phyloP scores from a whole-genome alignment of 2,329 filamentous ascomycete genomes.

The Fusarium subtropicale region DNA sequence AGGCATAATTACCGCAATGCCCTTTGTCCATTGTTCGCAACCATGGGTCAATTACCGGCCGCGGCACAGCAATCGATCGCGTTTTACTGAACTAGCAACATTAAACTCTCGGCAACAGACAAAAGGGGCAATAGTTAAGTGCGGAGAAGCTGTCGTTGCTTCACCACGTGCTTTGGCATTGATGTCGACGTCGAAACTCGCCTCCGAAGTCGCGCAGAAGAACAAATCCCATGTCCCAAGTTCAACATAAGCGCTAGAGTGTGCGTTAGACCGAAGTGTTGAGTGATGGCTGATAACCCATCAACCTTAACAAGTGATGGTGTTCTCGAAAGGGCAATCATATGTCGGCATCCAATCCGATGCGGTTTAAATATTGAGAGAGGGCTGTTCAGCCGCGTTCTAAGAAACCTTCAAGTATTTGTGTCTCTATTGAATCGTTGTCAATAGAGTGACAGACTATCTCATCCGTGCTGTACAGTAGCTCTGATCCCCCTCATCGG shows the following conservation, averaged over 20 bases:
- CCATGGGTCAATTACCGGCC: constrained; percentile 31
- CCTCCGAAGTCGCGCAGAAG: constrained; percentile 20
- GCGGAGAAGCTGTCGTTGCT: constrained; percentile 24
- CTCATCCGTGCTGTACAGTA: background rate
- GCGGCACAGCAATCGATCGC: constrained; percentile 2
- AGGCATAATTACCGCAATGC: constrained; percentile 3
- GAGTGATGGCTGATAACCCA: constrained; percentile 1
- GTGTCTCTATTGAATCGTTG: constrained; percentile 25
- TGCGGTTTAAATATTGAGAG: background rate
- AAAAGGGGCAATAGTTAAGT: constrained; percentile 6
- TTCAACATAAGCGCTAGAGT: constrained; percentile 28
- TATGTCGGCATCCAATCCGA: constrained; percentile 15
- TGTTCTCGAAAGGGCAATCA: constrained; percentile 14
- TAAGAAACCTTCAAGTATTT: background rate
- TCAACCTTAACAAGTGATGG: constrained; percentile 1
- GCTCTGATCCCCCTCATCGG: constrained; percentile 14
- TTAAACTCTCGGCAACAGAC: constrained; percentile 17
- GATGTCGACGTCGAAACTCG: background rate
- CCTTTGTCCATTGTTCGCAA: constrained; percentile 3
- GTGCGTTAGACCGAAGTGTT: background rate
- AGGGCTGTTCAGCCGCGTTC: constrained; percentile 22
- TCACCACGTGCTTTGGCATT: constrained; percentile 23
- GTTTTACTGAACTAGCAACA: background rate
- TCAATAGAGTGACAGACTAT: background rate
- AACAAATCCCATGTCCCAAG: background rate